Percentiles rank a stretch among this genome's conserved stretches.
phyloP scores from a whole-genome alignment of 1,284 basidiomycete genomes.

The Tilletia setariae region DNA sequence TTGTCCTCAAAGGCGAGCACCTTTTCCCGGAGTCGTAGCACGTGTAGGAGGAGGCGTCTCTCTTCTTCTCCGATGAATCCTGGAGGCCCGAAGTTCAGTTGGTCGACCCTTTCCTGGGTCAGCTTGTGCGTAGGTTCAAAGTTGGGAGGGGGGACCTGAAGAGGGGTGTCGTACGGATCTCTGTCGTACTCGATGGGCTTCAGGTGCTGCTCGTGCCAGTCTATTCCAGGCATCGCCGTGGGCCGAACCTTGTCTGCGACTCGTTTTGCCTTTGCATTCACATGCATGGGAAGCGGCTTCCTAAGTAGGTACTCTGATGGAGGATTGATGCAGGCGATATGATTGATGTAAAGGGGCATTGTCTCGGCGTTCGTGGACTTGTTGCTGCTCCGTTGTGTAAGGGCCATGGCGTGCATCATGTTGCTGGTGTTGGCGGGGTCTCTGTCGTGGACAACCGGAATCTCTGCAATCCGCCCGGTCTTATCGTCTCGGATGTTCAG shows the following conservation, averaged over 20 bases:
- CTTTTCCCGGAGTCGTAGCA: not conserved
- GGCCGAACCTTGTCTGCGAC: constrained; percentile 4
- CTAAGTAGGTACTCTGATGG: too few species aligned
- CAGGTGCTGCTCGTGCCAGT: not conserved
- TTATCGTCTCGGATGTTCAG: not conserved
- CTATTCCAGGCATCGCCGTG: not conserved
- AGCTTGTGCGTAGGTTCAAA: not conserved
- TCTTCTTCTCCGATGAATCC: not conserved
- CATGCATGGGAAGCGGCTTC: too few species aligned
- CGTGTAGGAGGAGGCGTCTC: not conserved
- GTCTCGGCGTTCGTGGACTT: too few species aligned
- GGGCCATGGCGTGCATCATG: not conserved
- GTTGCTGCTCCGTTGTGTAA: too few species aligned
- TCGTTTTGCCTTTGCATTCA: not conserved
- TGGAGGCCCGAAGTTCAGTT: not conserved
- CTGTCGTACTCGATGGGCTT: not conserved
- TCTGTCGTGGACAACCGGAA: not conserved
- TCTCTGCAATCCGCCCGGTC: not conserved
- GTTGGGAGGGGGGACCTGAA: not conserved
- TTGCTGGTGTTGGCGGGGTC: not conserved
- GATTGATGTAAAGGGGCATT: too few species aligned
- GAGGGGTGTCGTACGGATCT: not conserved
- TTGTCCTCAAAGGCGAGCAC: not conserved
- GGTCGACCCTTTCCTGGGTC: not conserved
- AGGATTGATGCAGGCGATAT: too few species aligned